Conservation (phyloP, 2,329 filamentous ascomycete species). For the Hymenoscyphus repandus region DNA sequence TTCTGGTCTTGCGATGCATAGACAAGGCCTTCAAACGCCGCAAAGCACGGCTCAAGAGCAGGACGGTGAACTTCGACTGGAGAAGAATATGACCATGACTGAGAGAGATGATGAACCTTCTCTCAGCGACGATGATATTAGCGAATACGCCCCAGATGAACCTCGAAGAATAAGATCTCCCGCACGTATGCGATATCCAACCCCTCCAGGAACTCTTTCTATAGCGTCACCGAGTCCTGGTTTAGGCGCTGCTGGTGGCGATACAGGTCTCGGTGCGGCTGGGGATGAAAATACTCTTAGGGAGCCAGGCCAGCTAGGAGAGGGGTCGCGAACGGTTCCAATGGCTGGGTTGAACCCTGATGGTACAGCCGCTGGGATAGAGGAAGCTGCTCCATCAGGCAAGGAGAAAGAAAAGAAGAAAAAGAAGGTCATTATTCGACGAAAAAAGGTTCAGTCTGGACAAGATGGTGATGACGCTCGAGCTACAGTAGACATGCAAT, state of each 20-base stretch:
- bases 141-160: neutral
- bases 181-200: slow-evolving; percentile 5
- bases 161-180: neutral
- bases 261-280: slow-evolving; percentile 4
- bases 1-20: too few relatives aligned
- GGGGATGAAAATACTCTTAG: slow-evolving; percentile 5
- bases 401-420: slow-evolving; percentile 21
- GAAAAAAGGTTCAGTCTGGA: slow-evolving; percentile 18
- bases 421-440: slow-evolving; percentile 13
- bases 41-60: too few relatives aligned
- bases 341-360: slow-evolving; percentile 24
- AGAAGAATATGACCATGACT: neutral
- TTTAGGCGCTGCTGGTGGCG: slow-evolving; percentile 13
- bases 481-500: slow-evolving; percentile 22
- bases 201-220: slow-evolving; percentile 5
- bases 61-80: too few relatives aligned
- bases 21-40: too few relatives aligned
- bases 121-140: neutral
- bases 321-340: slow-evolving; percentile 19
- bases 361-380: slow-evolving; percentile 20
- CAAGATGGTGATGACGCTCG: slow-evolving; percentile 21
- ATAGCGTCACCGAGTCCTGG: neutral
- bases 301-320: slow-evolving; percentile 7
- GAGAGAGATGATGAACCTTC: slow-evolving; percentile 1
- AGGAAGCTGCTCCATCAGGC: slow-evolving; percentile 16